phyloP scores from a whole-genome alignment of 1,139 yeast genomes.

The Hyphopichia wangnamkhiaoensis region DNA sequence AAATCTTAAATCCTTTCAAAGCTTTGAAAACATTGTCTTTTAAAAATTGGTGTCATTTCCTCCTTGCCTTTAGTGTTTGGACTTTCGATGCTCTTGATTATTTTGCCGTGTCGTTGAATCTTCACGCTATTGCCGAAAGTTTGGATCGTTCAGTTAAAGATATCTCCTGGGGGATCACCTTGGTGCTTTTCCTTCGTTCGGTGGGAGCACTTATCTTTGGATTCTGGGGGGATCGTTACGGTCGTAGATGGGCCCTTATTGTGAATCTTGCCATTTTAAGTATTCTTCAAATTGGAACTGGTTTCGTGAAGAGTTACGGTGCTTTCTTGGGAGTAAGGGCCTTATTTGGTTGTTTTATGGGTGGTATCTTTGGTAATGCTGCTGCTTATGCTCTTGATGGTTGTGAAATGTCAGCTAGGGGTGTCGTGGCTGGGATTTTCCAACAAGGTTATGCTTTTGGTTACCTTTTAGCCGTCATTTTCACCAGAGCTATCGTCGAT shows the following conservation, averaged over 20 bases:
- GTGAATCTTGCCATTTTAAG: slow-evolving; percentile 53
- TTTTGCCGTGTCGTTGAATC: slow-evolving; percentile 67
- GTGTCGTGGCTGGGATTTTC: slow-evolving; percentile 42
- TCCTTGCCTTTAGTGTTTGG: slow-evolving; percentile 41
- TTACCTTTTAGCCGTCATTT: slow-evolving; percentile 43
- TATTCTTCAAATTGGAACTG: slow-evolving; percentile 68
- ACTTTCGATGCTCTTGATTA: slow-evolving; percentile 80
- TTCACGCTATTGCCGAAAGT: slow-evolving; percentile 53
- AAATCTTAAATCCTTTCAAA: slow-evolving; percentile 35
- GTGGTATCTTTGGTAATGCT: slow-evolving; percentile 42
- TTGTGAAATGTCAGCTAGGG: slow-evolving; percentile 38
- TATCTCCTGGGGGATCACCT: slow-evolving; percentile 78
- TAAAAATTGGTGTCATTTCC: slow-evolving; percentile 2
- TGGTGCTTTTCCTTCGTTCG: slow-evolving; percentile 76
- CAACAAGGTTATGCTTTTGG: slow-evolving; percentile 49
- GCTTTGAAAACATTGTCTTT: slow-evolving; percentile 19
- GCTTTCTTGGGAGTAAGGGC: slow-evolving; percentile 68
- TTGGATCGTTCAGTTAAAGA: slow-evolving; percentile 52
- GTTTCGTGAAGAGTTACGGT: slow-evolving; percentile 62
- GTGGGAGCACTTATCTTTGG: slow-evolving; percentile 80
- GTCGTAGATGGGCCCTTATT: slow-evolving; percentile 72
- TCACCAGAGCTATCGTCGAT: slow-evolving; percentile 59
- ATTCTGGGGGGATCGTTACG: slow-evolving; percentile 63
- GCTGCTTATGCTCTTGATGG: slow-evolving; percentile 43
- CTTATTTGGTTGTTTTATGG: slow-evolving; percentile 46